Conservation (phyloP, 1,139 yeast species). For the Sugiyamaella xylanicola region DNA sequence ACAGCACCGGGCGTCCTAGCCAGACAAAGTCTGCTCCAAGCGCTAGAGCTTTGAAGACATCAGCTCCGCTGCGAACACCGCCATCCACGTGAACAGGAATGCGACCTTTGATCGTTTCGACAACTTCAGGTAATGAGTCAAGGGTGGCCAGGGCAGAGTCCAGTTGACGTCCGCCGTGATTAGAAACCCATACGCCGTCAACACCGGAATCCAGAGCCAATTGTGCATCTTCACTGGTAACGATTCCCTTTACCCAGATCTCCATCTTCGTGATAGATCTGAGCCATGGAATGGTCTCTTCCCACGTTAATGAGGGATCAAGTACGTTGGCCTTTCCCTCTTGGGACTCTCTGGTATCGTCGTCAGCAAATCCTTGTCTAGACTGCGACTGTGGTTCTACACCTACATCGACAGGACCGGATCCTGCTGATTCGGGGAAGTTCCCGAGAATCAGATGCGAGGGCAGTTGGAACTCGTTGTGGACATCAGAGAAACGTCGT, state of each 20-base stretch:
- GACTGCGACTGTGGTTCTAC: constrained; percentile 34
- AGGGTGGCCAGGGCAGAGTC: constrained; percentile 64
- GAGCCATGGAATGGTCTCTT: constrained; percentile 52
- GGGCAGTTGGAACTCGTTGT: constrained; percentile 51
- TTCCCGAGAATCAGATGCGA: constrained; percentile 40
- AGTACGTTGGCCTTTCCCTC: constrained; percentile 50
- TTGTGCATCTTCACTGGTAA: constrained; percentile 62
- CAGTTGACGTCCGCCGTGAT: constrained; percentile 73
- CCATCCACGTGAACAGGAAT: constrained; percentile 67
- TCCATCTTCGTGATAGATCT: constrained; percentile 42
- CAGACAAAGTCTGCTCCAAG: constrained; percentile 77
- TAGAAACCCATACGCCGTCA: constrained; percentile 64
- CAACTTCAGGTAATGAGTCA: constrained; percentile 63
- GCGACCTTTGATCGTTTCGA: constrained; percentile 50
- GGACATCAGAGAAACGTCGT: constrained; percentile 57
- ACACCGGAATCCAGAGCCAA: constrained; percentile 58
- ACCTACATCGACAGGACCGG: constrained; percentile 39
- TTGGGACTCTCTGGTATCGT: constrained; percentile 20
- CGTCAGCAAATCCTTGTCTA: constrained; percentile 28
- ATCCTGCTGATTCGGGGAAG: constrained; percentile 30
- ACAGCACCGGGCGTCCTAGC: constrained; percentile 66
- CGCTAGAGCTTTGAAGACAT: constrained; percentile 66
- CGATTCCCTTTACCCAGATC: constrained; percentile 57
- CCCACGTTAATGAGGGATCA: constrained; percentile 70
- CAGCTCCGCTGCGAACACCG: constrained; percentile 68